phyloP scores from a whole-genome alignment of 139 green algal genomes.

The Micractinium conductrix region DNA sequence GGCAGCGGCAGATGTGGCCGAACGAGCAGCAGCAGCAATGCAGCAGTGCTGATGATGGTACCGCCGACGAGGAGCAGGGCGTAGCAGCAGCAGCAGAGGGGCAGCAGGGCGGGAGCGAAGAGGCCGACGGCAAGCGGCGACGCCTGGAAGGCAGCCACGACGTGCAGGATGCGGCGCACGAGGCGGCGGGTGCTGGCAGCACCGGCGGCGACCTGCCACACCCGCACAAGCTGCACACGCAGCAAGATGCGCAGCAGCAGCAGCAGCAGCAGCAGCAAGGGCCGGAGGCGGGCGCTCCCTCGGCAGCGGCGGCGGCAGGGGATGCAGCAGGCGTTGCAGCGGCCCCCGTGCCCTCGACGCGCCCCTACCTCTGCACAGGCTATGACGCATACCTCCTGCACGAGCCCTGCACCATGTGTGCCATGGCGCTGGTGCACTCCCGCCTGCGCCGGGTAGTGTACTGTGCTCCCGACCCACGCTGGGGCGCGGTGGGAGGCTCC shows the following conservation, averaged over 20 bases:
- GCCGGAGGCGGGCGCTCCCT: neutral
- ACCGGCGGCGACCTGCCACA: neutral
- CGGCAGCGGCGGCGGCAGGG: neutral
- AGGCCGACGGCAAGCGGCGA: slow-evolving; percentile 18
- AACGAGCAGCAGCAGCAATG: neutral
- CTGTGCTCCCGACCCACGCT: slow-evolving; percentile 39
- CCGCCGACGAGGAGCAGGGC: neutral
- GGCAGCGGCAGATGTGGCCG: slow-evolving; percentile 69
- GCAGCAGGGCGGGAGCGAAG: too few species aligned
- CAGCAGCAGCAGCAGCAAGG: neutral
- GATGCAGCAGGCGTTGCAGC: neutral
- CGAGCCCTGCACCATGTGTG: slow-evolving; percentile 97
- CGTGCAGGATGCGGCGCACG: neutral
- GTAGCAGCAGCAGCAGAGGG: neutral
- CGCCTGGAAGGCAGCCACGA: neutral
- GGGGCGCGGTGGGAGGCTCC: slow-evolving; percentile 65
- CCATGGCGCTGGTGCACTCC: slow-evolving; percentile 93
- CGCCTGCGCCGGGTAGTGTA: slow-evolving; percentile 80
- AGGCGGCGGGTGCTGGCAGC: neutral
- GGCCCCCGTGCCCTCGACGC: slow-evolving; percentile 4
- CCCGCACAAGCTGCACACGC: neutral
- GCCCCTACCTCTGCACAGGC: slow-evolving; percentile 94
- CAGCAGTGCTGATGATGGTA: neutral
- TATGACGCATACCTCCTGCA: slow-evolving; percentile 86
- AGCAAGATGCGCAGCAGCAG: neutral